Conservation (phyloP, 1,284 basidiomycete species). For the Tylopilus sp. region DNA sequence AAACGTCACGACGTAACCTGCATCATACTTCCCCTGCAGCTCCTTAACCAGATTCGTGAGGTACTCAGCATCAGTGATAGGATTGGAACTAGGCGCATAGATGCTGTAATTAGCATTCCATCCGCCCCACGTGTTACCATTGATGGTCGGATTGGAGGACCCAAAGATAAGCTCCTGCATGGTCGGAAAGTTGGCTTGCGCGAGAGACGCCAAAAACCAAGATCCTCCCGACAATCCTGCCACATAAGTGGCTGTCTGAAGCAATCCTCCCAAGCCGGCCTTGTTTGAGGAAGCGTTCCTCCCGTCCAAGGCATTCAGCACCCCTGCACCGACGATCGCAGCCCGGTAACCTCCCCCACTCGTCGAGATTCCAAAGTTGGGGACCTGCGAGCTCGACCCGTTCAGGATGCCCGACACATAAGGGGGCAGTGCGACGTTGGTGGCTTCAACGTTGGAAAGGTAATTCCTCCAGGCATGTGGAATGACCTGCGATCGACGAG, state of each 20-base stretch:
- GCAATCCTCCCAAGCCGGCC: conserved; percentile 46
- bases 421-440: conserved; percentile 26
- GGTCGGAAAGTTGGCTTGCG: conserved; percentile 40
- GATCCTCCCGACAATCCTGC: conserved; percentile 43
- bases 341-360: conserved; percentile 50
- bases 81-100: conserved; percentile 17
- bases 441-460: conserved; percentile 35
- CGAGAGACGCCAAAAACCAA: conserved; percentile 39
- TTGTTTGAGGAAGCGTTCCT: conserved; percentile 42
- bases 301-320: conserved; percentile 48
- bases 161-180: conserved; percentile 39
- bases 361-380: conserved; percentile 41
- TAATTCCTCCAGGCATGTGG: conserved; percentile 34
- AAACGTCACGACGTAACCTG: conserved; percentile 34
- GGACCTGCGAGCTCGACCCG: conserved; percentile 23
- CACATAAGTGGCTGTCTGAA: conserved; percentile 45
- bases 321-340: conserved; percentile 47
- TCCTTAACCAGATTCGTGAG: conserved; percentile 28
- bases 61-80: conserved; percentile 19
- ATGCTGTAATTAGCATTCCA: conserved; percentile 37
- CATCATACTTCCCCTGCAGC: conserved; percentile 32
- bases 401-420: conserved; percentile 38
- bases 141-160: conserved; percentile 11
- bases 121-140: conserved; percentile 29
- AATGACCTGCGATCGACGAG: conserved; percentile 29